Base-by-base conservation (phyloP, 2,329 filamentous ascomycete genomes). In the Phaeosphaeria sp. region DNA sequence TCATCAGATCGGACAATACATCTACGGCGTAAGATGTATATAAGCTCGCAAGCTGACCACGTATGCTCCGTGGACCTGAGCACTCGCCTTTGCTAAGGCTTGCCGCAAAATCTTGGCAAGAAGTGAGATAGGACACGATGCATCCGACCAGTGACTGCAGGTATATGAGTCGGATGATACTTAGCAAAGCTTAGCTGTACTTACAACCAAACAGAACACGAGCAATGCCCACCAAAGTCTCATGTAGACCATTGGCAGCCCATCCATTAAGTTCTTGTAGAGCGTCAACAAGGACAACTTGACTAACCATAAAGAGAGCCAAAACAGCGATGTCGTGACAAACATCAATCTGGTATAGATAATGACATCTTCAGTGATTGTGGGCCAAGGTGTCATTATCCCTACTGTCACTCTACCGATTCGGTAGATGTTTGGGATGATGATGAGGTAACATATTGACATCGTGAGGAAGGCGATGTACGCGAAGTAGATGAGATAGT, bases 251-350 rank as follows among this genome's bases (percentile, higher is more conserved):
- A 57, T 60, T 1, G 51, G 52, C 6, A 77, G 62, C 0, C 76
- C 74, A 6, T 59, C 58, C 55, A 78, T 65, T 17, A 80, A 58
- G 18, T 72, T 68, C 25, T 72, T 73, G 60, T 79, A 79, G 30
- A 80, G 67, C 13, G 73, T 63, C 49, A 80, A 63, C 25, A 80
- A 64, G 11, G 72, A 75, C 17, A 77, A 66, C 55, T 80, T 80
- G 46, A 78, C 73, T 41, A 72, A 66, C 75, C 75, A 79, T 6
- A 80, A 64, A 2, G 71, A 69, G 6, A 72, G 53, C 75, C 77
- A 79, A 50, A 79, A 72, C 13, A 76, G 64, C 41, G 76, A 69
- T 4, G 73, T 74, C 11, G 74, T 75, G 6, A 72, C 71, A 54
- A 79, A 79, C 57, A 79, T 77, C 18, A 77, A 68, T 46, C 73